phyloP scores from a whole-genome alignment of 1,284 basidiomycete genomes.

The Exsudoporus floridanus region DNA sequence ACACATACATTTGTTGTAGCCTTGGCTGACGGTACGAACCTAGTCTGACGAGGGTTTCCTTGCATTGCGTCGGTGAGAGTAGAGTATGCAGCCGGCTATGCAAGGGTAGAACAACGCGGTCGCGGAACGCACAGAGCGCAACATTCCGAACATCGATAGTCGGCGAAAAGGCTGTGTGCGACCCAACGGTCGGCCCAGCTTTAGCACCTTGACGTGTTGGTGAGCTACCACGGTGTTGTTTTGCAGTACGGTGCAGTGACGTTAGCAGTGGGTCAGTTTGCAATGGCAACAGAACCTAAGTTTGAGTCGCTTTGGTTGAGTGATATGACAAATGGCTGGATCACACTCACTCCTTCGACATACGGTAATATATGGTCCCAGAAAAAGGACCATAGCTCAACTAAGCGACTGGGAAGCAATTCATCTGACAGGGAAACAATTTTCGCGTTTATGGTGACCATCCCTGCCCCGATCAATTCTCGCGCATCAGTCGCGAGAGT shows the following conservation, averaged over 20 bases:
- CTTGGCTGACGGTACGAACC: conserved; percentile 59
- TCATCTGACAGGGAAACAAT: conserved; percentile 73
- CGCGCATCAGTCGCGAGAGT: conserved; percentile 78
- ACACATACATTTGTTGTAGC: conserved; percentile 68
- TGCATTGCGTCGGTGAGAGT: conserved; percentile 48
- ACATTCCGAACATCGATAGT: conserved; percentile 80
- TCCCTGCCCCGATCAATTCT: conserved; percentile 84
- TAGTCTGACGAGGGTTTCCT: conserved; percentile 52
- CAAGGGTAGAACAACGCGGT: conserved; percentile 72
- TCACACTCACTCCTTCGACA: conserved; percentile 70
- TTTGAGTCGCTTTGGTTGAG: conserved; percentile 1
- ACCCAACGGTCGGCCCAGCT: conserved; percentile 39
- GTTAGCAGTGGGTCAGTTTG: conserved; percentile 72
- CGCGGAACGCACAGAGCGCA: conserved; percentile 78
- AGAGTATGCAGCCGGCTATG: conserved; percentile 54
- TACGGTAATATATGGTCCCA: conserved; percentile 92
- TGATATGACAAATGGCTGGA: not conserved
- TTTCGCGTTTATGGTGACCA: conserved; percentile 89
- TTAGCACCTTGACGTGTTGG: conserved; percentile 52
- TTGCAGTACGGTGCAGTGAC: conserved; percentile 63
- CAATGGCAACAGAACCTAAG: conserved; percentile 70
- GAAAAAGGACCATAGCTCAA: conserved; percentile 93
- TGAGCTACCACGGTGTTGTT: conserved; percentile 56
- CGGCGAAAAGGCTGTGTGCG: conserved; percentile 30
- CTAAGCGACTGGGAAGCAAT: conserved; percentile 71